phyloP scores from a whole-genome alignment of 306 rosid species.

The Trifolium repens region DNA sequence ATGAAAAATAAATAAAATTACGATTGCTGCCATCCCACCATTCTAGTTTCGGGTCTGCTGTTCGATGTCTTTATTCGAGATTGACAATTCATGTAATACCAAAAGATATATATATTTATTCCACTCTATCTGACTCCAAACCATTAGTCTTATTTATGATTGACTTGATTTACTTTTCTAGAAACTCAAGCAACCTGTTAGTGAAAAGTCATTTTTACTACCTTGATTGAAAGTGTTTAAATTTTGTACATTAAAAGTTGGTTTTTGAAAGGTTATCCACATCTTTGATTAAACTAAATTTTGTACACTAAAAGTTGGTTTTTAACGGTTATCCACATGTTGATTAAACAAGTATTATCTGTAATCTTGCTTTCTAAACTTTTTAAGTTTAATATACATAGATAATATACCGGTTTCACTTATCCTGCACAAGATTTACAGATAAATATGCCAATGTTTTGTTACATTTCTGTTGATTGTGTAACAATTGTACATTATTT shows the following conservation, averaged over 20 bases:
- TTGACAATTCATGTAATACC: neutral
- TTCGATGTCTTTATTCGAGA: neutral
- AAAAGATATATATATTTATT: neutral
- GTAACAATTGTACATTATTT: conserved; percentile 41
- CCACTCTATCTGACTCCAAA: conserved; percentile 1
- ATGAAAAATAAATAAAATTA: neutral
- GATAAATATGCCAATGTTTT: conserved; percentile 6
- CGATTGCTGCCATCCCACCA: neutral
- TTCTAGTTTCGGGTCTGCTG: neutral
- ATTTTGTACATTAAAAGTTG: conserved; percentile 18
- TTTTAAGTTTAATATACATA: conserved; percentile 9
- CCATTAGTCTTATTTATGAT: conserved; percentile 17
- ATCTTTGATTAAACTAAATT: conserved; percentile 17
- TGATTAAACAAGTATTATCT: conserved; percentile 12
- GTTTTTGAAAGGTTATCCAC: conserved; percentile 5
- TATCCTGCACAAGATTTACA: neutral
- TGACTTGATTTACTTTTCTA: conserved; percentile 10
- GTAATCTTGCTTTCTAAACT: conserved; percentile 16
- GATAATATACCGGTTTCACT: neutral
- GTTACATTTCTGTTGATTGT: neutral
- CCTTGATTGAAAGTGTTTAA: conserved; percentile 19
- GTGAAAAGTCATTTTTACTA: conserved; percentile 32
- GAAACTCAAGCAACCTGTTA: conserved; percentile 2
- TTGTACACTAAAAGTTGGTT: conserved; percentile 17
- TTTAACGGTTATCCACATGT: neutral